A percentile compares a stretch with the other conserved stretches of the same genome.
Conservation (phyloP, 2,329 filamentous ascomycete species). For the Venturia aucupariae region DNA sequence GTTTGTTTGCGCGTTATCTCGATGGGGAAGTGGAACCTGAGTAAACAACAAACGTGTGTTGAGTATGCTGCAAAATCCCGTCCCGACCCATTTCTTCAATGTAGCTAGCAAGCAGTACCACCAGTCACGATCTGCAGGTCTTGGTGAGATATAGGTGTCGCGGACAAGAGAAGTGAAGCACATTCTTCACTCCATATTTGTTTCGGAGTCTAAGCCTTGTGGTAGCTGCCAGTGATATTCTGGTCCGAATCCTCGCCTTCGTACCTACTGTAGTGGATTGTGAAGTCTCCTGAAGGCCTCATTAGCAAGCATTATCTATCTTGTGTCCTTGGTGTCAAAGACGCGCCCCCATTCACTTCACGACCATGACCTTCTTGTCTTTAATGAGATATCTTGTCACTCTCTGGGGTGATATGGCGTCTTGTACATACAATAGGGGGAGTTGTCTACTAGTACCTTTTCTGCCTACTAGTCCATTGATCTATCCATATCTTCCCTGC, state of each 20-base stretch:
- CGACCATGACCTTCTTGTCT: conserved; percentile 15
- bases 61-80: not conserved
- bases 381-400: conserved; percentile 10
- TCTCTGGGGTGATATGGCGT: not conserved
- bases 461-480: too few relatives aligned
- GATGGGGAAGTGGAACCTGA: too few relatives aligned
- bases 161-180: too few relatives aligned
- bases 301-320: not conserved
- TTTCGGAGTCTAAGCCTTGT: conserved; percentile 14
- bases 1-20: not conserved
- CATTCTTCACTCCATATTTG: too few relatives aligned
- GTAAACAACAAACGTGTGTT: not conserved
- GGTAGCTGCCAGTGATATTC: not conserved
- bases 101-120: too few relatives aligned
- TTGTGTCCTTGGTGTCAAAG: too few relatives aligned
- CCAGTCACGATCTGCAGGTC: too few relatives aligned
- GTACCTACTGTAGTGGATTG: not conserved
- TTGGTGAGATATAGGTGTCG: too few relatives aligned
- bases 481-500: too few relatives aligned
- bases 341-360: conserved; percentile 16
- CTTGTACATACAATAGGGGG: not conserved
- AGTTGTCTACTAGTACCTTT: too few relatives aligned
- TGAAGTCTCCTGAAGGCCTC: not conserved
- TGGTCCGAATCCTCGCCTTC: not conserved
- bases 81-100: too few relatives aligned